A percentile compares a stretch with the other conserved stretches of the same genome.
These are phyloP conservation scores for Apiospora saccharicola DNA, from an alignment of 2,329 filamentous ascomycete species.

Conservation along the genomic window DNA sequence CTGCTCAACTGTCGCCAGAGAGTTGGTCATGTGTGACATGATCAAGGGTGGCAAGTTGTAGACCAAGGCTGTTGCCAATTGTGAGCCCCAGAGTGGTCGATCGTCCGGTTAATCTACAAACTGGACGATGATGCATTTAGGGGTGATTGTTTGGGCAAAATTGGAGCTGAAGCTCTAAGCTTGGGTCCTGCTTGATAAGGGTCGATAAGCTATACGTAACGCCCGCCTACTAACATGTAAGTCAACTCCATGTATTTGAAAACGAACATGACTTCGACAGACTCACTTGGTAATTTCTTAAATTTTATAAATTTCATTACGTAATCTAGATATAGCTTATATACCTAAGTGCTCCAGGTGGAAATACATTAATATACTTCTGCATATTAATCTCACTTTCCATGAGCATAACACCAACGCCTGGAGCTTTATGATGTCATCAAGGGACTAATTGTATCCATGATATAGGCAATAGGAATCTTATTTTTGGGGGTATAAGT, in stretches of 20 bases:
- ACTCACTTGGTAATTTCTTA: background rate
- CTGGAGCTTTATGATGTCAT: background rate
- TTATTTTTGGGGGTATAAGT: background rate
- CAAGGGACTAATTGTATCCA: background rate
- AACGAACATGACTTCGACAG: background rate
- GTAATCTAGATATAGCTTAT: background rate
- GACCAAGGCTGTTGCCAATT: background rate
- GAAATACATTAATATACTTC: no score
- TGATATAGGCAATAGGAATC: background rate
- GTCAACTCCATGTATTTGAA: no score
- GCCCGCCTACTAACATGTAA: no score
- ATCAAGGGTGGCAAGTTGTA: background rate
- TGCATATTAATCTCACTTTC: background rate
- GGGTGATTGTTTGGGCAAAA: background rate
- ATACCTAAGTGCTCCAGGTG: background rate
- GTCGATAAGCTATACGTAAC: slow-evolving; percentile 12
- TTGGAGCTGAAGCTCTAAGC: background rate
- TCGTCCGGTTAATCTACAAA: background rate
- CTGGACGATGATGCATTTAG: background rate
- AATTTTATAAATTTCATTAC: background rate
- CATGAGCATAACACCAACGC: background rate
- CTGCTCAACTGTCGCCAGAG: slow-evolving; percentile 76
- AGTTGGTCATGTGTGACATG: slow-evolving; percentile 73
- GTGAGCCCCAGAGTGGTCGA: background rate
- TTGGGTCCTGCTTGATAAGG: slow-evolving; percentile 3